Evolutionary conservation across 768 basidiomycete genomes (phyloP).

Genomic region (Ramaria rubella): DNA sequence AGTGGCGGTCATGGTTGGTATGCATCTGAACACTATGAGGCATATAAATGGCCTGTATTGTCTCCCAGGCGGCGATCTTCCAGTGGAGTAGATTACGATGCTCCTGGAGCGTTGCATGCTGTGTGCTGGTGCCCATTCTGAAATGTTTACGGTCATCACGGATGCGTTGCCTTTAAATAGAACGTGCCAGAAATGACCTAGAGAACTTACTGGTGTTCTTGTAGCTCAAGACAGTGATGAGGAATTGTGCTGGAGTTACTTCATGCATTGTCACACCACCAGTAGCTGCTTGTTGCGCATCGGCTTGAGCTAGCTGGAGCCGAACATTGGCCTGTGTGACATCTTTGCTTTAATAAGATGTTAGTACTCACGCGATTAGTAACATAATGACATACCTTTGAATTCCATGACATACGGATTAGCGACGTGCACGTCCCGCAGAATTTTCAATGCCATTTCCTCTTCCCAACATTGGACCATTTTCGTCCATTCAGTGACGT

Average conservation of each 20-base stretch:
- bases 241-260: neutral
- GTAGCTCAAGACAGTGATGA: neutral
- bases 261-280: neutral
- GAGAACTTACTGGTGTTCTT: too few species aligned
- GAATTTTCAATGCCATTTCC: neutral
- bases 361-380: too few species aligned
- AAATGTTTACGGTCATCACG: neutral
- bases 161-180: neutral
- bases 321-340: neutral
- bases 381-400: neutral
- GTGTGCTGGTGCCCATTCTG: neutral
- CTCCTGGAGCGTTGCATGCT: slow-evolving; percentile 7
- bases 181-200: too few species aligned
- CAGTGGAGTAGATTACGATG: slow-evolving; percentile 1
- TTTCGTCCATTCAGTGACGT: neutral
- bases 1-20: neutral
- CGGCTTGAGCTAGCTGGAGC: neutral
- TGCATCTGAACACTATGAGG: neutral
- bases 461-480: neutral
- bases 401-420: slow-evolving; percentile 1
- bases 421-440: neutral
- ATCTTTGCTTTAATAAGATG: too few species aligned
- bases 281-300: neutral
- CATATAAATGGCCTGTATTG: neutral
- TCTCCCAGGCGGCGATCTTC: slow-evolving; percentile 11